Base-by-base conservation (phyloP, 2,329 filamentous ascomycete genomes). In the Diaporthe helianthi region DNA sequence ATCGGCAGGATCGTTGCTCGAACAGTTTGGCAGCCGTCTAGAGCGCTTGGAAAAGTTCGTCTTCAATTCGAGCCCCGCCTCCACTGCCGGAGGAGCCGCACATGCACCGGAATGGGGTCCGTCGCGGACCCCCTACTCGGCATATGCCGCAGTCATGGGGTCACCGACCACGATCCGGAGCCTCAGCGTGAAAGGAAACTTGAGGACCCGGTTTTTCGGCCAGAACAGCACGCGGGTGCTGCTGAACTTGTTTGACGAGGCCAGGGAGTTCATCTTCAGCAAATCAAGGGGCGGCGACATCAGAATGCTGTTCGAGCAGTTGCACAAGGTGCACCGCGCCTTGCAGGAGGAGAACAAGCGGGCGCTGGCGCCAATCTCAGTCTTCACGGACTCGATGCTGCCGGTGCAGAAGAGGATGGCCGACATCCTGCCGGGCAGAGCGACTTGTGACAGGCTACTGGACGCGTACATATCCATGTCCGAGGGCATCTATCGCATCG, bases 321-420 rank as follows among this genome's bases (percentile, higher is more conserved):
- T 87, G 53, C 80, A 83, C 66, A 80, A 81, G 53, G 80, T 87
- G 46, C 82, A 87, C 73, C 82, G 79, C 70, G 76, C 80, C 17
- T 76, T 87, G 10, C 83, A 84, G 71, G 81, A 83, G 60, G 82
- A 85, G 36, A 82, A 84, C 73, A 78, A 78, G 65, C 82, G 83
- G 72, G 81, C 80, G 0, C 76, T 86, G 49, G 77, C 82, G 6
- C 85, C 86, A 0, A 87, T 88, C 53, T 80, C 84, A 3, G 85
- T 88, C 38, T 88, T 84, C 73, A 85, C 87, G 33, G 85, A 88
- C 73, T 87, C 85, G n/a, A 85, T 87, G 79, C 85, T 86, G 75
- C 85, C 86, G 0, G 81, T 88, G 2, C 83, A 83, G 68, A 86
- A 86, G 75, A 84, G 86, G 55, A 88, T 88, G 86, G 82, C 80